Percentiles rank a stretch among this genome's conserved stretches.
These are phyloP conservation scores for Alternaria ethzedia DNA, from an alignment of 2,329 filamentous ascomycete species.

Conservation along the genomic window DNA sequence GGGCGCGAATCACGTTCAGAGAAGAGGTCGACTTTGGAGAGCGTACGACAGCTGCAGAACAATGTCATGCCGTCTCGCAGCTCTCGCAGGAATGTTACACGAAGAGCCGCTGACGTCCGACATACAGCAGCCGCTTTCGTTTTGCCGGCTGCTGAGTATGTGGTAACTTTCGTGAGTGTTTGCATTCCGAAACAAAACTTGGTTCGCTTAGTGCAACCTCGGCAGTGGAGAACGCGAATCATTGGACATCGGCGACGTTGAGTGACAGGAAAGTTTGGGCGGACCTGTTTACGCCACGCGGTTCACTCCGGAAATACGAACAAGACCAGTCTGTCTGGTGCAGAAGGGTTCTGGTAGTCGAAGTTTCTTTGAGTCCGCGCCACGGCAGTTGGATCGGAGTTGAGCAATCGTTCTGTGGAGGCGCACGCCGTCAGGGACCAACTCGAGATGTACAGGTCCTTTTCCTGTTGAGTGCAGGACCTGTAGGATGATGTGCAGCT, in stretches of 20 bases:
- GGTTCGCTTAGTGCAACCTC: not conserved
- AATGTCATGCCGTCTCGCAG: not conserved
- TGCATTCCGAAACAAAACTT: slow-evolving; percentile 2
- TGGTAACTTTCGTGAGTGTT: slow-evolving; percentile 12
- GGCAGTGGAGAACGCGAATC: not conserved
- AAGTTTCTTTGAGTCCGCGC: not conserved
- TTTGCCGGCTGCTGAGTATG: not conserved
- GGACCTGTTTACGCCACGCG: not conserved
- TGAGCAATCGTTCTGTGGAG: not conserved
- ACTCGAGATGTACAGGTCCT: not conserved
- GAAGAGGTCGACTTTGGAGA: not conserved
- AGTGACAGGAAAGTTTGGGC: not conserved
- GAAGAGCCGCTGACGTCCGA: not conserved
- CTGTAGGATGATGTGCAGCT: not conserved
- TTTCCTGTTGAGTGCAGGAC: not conserved
- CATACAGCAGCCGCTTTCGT: not conserved
- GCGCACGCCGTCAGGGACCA: not conserved
- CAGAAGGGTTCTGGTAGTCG: not conserved
- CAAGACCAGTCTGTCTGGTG: not conserved
- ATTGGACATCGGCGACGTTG: not conserved
- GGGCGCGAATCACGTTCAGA: not conserved
- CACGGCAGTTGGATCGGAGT: not conserved
- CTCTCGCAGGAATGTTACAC: not conserved
- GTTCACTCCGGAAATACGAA: not conserved
- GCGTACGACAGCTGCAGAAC: not conserved